Conservation (phyloP, 1,284 basidiomycete genomes). For the Mycocalia duriaeana region DNA sequence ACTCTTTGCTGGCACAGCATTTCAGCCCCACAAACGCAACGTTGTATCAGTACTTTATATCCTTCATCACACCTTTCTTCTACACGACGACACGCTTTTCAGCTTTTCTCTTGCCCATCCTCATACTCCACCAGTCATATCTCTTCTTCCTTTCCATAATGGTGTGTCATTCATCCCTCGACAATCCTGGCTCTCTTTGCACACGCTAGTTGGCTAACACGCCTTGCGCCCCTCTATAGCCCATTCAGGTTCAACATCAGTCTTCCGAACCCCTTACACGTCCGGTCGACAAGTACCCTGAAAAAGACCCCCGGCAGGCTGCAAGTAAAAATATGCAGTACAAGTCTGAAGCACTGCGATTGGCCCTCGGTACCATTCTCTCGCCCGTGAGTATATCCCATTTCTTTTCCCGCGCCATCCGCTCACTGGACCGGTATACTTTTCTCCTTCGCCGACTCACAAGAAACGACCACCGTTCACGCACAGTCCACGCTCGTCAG, state of each 20-base stretch:
- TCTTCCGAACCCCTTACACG: conserved; percentile 20
- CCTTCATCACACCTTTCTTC: neutral
- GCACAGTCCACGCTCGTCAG: conserved; percentile 33
- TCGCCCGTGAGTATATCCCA: conserved; percentile 35
- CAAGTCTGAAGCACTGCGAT: conserved; percentile 36
- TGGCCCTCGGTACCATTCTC: conserved; percentile 45
- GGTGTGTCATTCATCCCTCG: neutral
- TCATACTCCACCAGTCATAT: neutral
- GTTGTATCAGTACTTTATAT: neutral
- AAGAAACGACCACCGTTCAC: conserved; percentile 38
- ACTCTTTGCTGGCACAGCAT: neutral
- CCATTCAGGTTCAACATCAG: conserved; percentile 26
- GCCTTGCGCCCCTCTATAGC: conserved; percentile 17
- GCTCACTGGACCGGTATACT: conserved; percentile 8
- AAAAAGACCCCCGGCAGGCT: conserved; percentile 13
- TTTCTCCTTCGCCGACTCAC: conserved; percentile 1
- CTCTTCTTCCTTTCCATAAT: neutral
- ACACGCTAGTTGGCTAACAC: neutral
- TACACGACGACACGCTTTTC: neutral
- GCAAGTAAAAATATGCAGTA: conserved; percentile 28
- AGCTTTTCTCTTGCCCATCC: neutral
- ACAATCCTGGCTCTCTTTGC: neutral
- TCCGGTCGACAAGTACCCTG: conserved; percentile 13
- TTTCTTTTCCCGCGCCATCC: conserved; percentile 1
- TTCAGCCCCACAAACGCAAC: neutral